phyloP scores from a whole-genome alignment of 768 basidiomycete genomes.

The Lactifluus piperatus region DNA sequence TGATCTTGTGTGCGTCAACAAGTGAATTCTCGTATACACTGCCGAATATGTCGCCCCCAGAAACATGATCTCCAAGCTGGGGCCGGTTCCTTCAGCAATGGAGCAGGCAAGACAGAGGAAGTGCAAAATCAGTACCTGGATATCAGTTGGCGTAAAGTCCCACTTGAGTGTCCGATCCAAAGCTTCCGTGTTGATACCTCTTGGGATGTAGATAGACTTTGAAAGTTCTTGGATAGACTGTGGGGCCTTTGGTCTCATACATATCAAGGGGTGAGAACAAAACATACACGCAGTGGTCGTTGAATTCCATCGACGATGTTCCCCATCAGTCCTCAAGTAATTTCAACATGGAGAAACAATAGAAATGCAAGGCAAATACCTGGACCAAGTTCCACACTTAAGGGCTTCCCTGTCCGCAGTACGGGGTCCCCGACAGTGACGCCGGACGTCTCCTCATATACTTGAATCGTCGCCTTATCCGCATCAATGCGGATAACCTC shows the following conservation, averaged over 20 bases:
- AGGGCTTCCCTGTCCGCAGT: conserved; percentile 91
- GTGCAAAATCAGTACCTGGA: conserved; percentile 44
- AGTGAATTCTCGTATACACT: conserved; percentile 95
- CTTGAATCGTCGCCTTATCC: conserved; percentile 98
- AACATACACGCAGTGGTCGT: conserved; percentile 74
- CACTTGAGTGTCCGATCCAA: conserved; percentile 82
- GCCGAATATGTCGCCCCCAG: conserved; percentile 96
- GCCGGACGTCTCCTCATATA: conserved; percentile 98
- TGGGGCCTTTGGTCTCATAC: not conserved
- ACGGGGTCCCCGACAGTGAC: conserved; percentile 99
- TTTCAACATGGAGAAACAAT: not conserved
- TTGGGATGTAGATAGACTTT: conserved; percentile 98
- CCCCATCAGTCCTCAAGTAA: conserved; percentile 78
- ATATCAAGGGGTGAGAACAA: conserved; percentile 3
- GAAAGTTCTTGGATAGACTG: conserved; percentile 92
- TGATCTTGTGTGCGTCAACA: conserved; percentile 94
- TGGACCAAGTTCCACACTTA: conserved; percentile 96
- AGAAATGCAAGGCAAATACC: conserved; percentile 40
- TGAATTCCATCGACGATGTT: conserved; percentile 99
- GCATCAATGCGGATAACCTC: conserved; percentile 99
- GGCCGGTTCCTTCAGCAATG: not conserved
- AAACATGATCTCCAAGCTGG: conserved; percentile 92
- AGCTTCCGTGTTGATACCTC: conserved; percentile 96
- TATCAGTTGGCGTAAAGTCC: conserved; percentile 86
- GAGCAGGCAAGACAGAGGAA: not conserved